Evolutionary conservation across 1,139 yeast genomes (phyloP).

Genomic region (Candida labiduridarum): DNA sequence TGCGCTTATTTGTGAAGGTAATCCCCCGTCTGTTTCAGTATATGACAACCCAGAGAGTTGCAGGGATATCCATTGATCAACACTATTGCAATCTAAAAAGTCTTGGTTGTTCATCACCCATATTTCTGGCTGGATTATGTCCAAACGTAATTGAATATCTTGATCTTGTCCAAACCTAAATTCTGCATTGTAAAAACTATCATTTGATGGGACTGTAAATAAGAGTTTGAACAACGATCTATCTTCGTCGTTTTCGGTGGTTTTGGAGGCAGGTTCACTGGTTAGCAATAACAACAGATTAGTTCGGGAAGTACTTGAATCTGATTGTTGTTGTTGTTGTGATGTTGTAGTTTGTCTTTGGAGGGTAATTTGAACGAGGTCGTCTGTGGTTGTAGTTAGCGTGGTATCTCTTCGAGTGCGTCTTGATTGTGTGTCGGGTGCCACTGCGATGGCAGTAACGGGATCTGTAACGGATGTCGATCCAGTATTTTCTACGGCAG

Average conservation of each 20-base stretch:
- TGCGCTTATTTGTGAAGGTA: slow-evolving; percentile 23
- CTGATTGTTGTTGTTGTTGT: neutral
- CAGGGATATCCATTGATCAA: slow-evolving; percentile 24
- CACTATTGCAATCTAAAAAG: slow-evolving; percentile 26
- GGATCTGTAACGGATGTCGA: neutral
- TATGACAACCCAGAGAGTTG: slow-evolving; percentile 13
- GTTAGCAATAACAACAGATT: slow-evolving; percentile 13
- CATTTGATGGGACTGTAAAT: slow-evolving; percentile 20
- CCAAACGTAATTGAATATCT: slow-evolving; percentile 29
- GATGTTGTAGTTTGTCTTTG: slow-evolving; percentile 16
- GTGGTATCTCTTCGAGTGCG: slow-evolving; percentile 2
- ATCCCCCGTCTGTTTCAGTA: slow-evolving; percentile 9
- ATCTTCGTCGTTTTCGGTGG: slow-evolving; percentile 23
- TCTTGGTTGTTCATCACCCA: slow-evolving; percentile 37
- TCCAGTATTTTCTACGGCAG: neutral
- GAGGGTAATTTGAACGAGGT: slow-evolving; percentile 12
- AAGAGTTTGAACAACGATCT: slow-evolving; percentile 21
- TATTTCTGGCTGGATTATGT: slow-evolving; percentile 36
- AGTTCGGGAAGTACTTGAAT: slow-evolving; percentile 10
- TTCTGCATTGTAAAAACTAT: slow-evolving; percentile 20
- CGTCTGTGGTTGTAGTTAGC: slow-evolving; percentile 6
- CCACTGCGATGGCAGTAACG: slow-evolving; percentile 1
- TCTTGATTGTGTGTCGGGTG: neutral
- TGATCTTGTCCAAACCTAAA: slow-evolving; percentile 15
- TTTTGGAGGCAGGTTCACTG: slow-evolving; percentile 13